These are phyloP conservation scores for Panus rudis DNA, from an alignment of 768 basidiomycete species.

Conservation along the genomic window DNA sequence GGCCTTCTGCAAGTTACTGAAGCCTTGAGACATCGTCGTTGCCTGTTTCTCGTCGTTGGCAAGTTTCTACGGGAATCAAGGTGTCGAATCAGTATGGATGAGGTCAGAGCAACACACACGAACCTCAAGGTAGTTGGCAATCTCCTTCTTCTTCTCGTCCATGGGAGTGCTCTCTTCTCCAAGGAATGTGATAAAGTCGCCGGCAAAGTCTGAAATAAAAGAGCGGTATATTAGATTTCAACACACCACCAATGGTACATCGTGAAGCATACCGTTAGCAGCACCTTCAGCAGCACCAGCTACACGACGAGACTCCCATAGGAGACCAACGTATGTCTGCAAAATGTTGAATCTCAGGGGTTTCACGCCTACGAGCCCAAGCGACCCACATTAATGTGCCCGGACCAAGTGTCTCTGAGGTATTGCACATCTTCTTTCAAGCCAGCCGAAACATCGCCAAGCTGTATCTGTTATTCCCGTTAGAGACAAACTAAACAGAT, in stretches of 20 bases:
- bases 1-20: neutral
- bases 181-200: neutral
- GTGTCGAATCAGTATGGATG: no score
- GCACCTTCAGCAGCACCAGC: neutral
- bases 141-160: neutral
- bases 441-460: neutral
- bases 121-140: neutral
- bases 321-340: neutral
- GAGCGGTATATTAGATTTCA: neutral
- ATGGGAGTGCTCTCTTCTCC: neutral
- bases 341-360: neutral
- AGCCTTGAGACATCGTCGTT: neutral
- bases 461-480: no score
- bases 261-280: neutral
- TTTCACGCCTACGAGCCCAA: no score
- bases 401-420: neutral
- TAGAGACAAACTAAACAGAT: no score
- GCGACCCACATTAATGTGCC: neutral
- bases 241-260: neutral
- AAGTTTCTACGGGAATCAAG: neutral
- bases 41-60: neutral
- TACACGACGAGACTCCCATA: neutral
- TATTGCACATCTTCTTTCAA: neutral
- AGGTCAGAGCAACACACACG: no score
- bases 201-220: neutral